Evolutionary conservation across 805 yeast genomes (phyloP).

Genomic region (Candida verbasci): DNA sequence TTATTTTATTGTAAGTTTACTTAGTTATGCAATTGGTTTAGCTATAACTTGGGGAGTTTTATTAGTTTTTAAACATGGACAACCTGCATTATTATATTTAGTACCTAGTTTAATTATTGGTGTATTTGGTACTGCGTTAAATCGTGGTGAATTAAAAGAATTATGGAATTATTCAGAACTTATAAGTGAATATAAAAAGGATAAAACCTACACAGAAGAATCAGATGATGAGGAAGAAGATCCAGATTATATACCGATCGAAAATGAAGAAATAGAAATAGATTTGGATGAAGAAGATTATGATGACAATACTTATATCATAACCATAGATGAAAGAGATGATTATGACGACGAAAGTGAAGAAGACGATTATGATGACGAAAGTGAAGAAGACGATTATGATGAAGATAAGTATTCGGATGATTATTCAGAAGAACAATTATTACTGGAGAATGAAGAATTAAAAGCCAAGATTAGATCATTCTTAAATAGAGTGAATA

Average conservation of each 20-base stretch:
- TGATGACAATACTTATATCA: constrained; percentile 15
- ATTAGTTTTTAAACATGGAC: constrained; percentile 41
- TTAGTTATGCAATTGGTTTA: constrained; percentile 48
- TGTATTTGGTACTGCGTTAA: constrained; percentile 28
- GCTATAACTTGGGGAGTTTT: constrained; percentile 37
- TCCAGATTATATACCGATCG: constrained; percentile 8
- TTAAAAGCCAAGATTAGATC: not conserved
- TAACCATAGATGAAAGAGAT: constrained; percentile 7
- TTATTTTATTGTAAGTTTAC: constrained; percentile 44
- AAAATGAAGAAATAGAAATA: constrained; percentile 12
- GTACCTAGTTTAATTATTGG: constrained; percentile 44
- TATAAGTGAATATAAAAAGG: constrained; percentile 13
- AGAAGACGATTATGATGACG: constrained; percentile 3
- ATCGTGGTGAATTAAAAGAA: constrained; percentile 35
- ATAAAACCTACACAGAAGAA: constrained; percentile 8
- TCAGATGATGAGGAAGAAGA: constrained; percentile 11
- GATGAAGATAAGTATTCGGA: too few species aligned
- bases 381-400: constrained; percentile 4
- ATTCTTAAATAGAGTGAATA: constrained; percentile 1
- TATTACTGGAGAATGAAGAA: not conserved
- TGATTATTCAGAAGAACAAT: constrained; percentile 1
- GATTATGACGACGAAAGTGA: not conserved
- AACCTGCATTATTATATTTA: constrained; percentile 64
- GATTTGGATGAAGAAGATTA: constrained; percentile 11
- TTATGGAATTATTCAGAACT: constrained; percentile 37